Evolutionary conservation across 2,329 filamentous ascomycete genomes (phyloP).

Genomic region (Alternaria ventricosa): DNA sequence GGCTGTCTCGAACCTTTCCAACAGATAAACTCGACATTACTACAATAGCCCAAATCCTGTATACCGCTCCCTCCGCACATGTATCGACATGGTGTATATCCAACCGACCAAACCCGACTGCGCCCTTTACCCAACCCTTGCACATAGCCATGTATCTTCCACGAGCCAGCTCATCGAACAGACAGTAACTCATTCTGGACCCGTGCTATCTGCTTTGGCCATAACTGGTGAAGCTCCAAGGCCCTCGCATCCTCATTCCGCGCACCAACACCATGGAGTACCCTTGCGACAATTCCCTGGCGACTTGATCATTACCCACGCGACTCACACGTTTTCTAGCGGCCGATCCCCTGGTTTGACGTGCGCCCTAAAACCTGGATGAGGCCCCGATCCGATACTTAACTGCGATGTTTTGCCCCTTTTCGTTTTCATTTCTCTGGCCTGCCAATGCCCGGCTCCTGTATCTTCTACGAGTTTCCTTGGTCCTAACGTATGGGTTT

Average conservation of each 20-base stretch:
- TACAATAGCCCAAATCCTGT: constrained; percentile 1
- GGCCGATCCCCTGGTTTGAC: background rate
- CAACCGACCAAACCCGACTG: constrained; percentile 6
- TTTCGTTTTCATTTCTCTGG: background rate
- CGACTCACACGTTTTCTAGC: background rate
- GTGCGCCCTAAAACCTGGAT: background rate
- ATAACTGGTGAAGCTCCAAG: background rate
- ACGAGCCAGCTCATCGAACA: constrained; percentile 2
- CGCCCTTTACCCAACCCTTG: constrained; percentile 1
- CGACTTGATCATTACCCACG: background rate
- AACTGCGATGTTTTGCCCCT: background rate
- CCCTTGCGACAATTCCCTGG: constrained; percentile 2
- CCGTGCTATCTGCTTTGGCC: background rate
- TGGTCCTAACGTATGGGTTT: background rate
- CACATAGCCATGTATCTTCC: constrained; percentile 2
- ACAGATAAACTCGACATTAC: constrained; percentile 9
- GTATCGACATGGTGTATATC: constrained; percentile 8
- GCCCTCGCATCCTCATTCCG: background rate
- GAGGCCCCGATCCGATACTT: background rate
- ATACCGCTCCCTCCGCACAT: constrained; percentile 3
- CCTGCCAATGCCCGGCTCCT: background rate
- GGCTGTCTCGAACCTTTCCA: constrained; percentile 1
- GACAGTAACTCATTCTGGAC: background rate
- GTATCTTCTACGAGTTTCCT: constrained; percentile 2
- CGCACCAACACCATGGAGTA: background rate